Conservation (phyloP, 305 asterid species). For the Caryopteris hybrid region DNA sequence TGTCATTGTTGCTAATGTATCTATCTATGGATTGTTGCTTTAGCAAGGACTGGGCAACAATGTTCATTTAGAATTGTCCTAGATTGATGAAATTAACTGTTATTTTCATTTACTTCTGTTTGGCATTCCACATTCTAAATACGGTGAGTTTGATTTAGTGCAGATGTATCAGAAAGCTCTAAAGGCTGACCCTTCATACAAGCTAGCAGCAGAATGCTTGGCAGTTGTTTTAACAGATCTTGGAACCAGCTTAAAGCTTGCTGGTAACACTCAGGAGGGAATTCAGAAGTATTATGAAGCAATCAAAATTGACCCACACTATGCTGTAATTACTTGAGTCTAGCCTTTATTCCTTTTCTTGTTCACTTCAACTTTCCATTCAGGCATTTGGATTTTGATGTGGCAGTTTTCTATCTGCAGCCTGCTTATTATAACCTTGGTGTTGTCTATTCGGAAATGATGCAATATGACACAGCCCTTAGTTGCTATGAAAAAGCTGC, state of each 20-base stretch:
- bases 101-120: constrained; percentile 2
- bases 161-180: constrained; percentile 98
- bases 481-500: constrained; percentile 97
- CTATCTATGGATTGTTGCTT: background rate
- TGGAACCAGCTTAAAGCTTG: constrained; percentile 96
- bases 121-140: constrained; percentile 4
- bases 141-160: constrained; percentile 23
- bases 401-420: constrained; percentile 46
- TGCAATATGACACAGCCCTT: constrained; percentile 98
- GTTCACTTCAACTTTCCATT: constrained; percentile 10
- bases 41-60: background rate
- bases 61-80: constrained; percentile 8
- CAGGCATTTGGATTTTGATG: constrained; percentile 31
- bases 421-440: constrained; percentile 99
- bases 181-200: constrained; percentile 75
- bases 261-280: constrained; percentile 96
- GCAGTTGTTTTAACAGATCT: constrained; percentile 94
- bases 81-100: constrained; percentile 5
- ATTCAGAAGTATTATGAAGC: constrained; percentile 96
- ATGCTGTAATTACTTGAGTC: constrained; percentile 67
- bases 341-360: constrained; percentile 6
- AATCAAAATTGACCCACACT: constrained; percentile 79
- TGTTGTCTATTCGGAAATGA: constrained; percentile 97
- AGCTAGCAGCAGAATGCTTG: constrained; percentile 92
- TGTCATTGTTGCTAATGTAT: constrained; percentile 8